phyloP scores from a whole-genome alignment of 768 basidiomycete genomes.

The Leccinellum rugosiceps region DNA sequence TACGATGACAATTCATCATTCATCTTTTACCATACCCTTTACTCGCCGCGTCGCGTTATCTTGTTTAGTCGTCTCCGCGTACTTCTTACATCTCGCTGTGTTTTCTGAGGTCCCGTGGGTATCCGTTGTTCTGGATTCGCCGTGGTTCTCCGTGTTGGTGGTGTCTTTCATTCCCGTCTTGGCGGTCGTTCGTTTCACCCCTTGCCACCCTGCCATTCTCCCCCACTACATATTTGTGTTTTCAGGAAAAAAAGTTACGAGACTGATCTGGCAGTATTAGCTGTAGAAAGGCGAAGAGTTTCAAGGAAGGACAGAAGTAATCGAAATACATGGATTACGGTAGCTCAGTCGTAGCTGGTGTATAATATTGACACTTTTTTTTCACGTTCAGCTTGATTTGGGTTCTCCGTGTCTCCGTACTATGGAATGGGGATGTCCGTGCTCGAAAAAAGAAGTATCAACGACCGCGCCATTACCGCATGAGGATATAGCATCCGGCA shows the following conservation, averaged over 20 bases:
- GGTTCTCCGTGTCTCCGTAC: background rate
- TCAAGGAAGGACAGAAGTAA: constrained; percentile 33
- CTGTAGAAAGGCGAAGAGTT: constrained; percentile 22
- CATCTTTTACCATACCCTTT: constrained; percentile 29
- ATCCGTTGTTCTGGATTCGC: constrained; percentile 18
- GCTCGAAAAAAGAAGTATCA: too few relatives aligned
- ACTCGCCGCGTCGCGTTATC: constrained; percentile 28
- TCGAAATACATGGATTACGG: constrained; percentile 26
- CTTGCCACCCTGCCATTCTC: background rate
- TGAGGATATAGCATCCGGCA: too few relatives aligned
- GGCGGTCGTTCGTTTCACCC: constrained; percentile 11
- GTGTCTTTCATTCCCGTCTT: constrained; percentile 2
- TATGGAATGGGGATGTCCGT: too few relatives aligned
- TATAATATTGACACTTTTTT: constrained; percentile 27
- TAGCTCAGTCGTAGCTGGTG: constrained; percentile 24
- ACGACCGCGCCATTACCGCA: too few relatives aligned
- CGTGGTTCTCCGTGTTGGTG: constrained; percentile 16
- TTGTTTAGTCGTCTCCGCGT: constrained; percentile 26
- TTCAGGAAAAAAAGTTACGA: constrained; percentile 19
- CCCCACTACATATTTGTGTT: constrained; percentile 21
- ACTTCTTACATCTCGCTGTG: constrained; percentile 23
- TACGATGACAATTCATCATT: constrained; percentile 26
- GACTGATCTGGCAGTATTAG: constrained; percentile 28
- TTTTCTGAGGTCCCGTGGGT: constrained; percentile 21
- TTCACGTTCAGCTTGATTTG: background rate